Base-by-base conservation (phyloP, 225 moss, liverwort and hornwort genomes). In the Polytrichum commune region DNA sequence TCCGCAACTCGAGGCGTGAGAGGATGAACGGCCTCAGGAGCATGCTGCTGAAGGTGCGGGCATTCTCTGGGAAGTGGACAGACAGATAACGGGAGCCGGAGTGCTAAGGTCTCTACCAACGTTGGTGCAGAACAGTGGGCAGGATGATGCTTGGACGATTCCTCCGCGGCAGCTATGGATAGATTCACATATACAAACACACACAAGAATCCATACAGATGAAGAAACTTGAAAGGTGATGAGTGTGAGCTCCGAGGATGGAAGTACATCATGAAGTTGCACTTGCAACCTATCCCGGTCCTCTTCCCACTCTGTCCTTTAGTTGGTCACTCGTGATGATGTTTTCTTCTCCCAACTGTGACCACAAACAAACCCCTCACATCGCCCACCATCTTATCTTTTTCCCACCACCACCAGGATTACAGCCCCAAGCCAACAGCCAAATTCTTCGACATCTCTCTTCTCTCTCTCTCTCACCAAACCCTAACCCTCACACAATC, bases 201-300 rank as follows among this genome's bases (percentile, higher is more conserved):
- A 74, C 58, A 81, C 10, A 83, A 58, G 18, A 86, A 58, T 53
- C 74, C 77, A 74, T 72, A 85, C 23, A 80, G 8, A 46, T 28
- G 72, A 53, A 56, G 23, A 75, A 54, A 73, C 53, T 78, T 83
- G 66, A 23, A 72, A 71, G 69, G 72, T 46, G 46, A 46, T 70
- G 60, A 19, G 30, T 72, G 74, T 74, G 75, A 78, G 73, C 76
- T 81, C 72, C 66, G 72, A 70, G 53, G 69, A 53, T 70, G 83
- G 83, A 78, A 71, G 80, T 83, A 83, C 86, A 86, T 86, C 81
- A 78, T 82, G 82, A 82, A 78, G 7, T 35, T 75, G 62, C n/a
- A 20, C 54, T 71, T 46, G 13, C 46, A 46, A 46, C 46, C 46
- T 46, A 46, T 46, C 46, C 46, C 4, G 46, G 16, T 46, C 46